phyloP scores from a whole-genome alignment of 257 asterid species.

The Prunella vulgaris region DNA sequence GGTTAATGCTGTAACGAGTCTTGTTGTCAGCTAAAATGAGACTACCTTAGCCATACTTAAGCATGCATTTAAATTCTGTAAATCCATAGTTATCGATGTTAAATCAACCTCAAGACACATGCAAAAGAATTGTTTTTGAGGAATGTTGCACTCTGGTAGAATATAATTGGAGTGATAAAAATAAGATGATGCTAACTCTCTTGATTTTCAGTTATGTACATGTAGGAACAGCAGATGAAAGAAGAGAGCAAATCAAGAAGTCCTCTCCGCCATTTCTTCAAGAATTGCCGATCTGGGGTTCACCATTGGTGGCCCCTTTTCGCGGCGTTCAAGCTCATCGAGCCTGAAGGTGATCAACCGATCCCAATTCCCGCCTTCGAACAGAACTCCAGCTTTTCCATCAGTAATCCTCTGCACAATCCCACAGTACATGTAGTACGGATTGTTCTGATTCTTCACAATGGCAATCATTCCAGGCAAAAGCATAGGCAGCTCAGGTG shows the following conservation, averaged over 20 bases:
- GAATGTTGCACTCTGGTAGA: not conserved
- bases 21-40: not conserved
- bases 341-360: constrained; percentile 64
- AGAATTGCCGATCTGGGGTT: constrained; percentile 67
- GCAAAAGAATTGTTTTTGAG: not conserved
- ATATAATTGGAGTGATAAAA: not conserved
- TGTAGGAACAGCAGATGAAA: not conserved
- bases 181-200: not conserved
- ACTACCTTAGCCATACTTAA: not conserved
- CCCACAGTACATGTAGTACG: constrained; percentile 78
- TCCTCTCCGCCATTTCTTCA: constrained; percentile 40
- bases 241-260: constrained; percentile 14
- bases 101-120: not conserved
- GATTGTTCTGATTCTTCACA: constrained; percentile 63
- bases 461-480: constrained; percentile 90
- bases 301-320: constrained; percentile 84
- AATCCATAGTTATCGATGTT: not conserved
- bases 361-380: constrained; percentile 95
- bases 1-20: not conserved
- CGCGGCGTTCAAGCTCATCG: constrained; percentile 80
- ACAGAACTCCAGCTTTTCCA: constrained; percentile 81
- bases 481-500: constrained; percentile 74
- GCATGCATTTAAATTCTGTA: not conserved
- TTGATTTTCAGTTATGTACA: constrained; percentile 18
- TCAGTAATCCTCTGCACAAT: constrained; percentile 88